Evolutionary conservation across 2,329 filamentous ascomycete genomes (phyloP), one percentile per base, ranked within the genome.

Genomic region (Boeremia exigua): DNA sequence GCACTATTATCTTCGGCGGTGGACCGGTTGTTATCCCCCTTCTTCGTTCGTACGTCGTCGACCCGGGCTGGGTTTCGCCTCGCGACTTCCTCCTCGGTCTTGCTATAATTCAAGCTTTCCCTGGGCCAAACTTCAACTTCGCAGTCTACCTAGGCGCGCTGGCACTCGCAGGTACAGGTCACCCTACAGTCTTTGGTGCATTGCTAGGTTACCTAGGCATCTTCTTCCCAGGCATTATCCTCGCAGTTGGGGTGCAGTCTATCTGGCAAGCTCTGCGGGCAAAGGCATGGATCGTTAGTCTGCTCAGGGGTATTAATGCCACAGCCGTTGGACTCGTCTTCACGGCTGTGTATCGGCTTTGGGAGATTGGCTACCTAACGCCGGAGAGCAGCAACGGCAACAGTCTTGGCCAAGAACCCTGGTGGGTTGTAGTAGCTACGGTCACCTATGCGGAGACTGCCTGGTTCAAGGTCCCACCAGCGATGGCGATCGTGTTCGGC

Each of bases 51-150:
- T 78, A 79, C 43, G 67, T 91, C 30, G 89, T 91, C 0, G 80
- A 81, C 0, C 86, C 88, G 23, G 86, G 86, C 6, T 92, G 88
- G 88, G 88, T 92, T 0, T 84, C 82, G 0, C 79, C 86, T 0
- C 82, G 89, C 4, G 87, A 92, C 68, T 91, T 92, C 68, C 78
- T 92, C 0, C 84, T 91, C 43, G 89, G 88, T 0, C 82, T 92
- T 0, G 89, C 88, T 7, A 81, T 92, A 48, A 87, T 86, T 15
- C 88, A 92, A 71, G 82, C 86, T 0, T 88, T 91, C 54, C 88
- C 89, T 0, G 85, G 85, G 0, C 86, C 85, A 0, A 84, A 85
- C 60, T 84, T 84, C 73, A 84, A 84, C 66, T 86, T 79, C 39
- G 71, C 70, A 1, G 77, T 79, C 12, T 79, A 75, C 47, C 70